Evolutionary conservation across 257 asterid genomes (phyloP).

Genomic region (Apocynum venetum): DNA sequence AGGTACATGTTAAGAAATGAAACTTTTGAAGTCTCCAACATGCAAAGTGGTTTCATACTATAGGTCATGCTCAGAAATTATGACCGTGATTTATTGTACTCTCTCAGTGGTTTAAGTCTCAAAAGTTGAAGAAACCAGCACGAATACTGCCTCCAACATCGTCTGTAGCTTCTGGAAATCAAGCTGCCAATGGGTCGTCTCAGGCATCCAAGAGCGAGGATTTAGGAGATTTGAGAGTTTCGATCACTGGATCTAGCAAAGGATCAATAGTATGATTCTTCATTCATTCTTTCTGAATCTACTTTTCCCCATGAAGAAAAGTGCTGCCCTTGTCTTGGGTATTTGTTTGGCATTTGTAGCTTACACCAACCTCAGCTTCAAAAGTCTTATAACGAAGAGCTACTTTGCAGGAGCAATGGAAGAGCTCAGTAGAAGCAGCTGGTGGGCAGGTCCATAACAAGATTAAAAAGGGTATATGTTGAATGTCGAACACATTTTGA

Average conservation of each 20-base stretch:
- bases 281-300: background rate
- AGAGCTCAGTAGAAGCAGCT: constrained; percentile 58
- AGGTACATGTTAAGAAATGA: constrained; percentile 43
- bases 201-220: constrained; percentile 46
- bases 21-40: constrained; percentile 1
- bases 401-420: constrained; percentile 61
- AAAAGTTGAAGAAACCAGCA: constrained; percentile 67
- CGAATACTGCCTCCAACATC: constrained; percentile 63
- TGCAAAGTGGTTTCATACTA: background rate
- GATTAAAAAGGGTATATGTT: constrained; percentile 57
- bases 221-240: constrained; percentile 59
- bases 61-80: constrained; percentile 2
- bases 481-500: constrained; percentile 15
- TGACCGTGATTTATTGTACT: constrained; percentile 21
- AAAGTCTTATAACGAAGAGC: constrained; percentile 6
- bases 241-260: constrained; percentile 47
- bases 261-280: constrained; percentile 47
- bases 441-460: constrained; percentile 73
- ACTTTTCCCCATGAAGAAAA: constrained; percentile 6
- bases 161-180: constrained; percentile 36
- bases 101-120: constrained; percentile 88
- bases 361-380: background rate
- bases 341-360: background rate
- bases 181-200: constrained; percentile 29
- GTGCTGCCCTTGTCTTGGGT: background rate